Evolutionary conservation across 129 eudicot genomes (phyloP), one percentile per base, ranked within the genome.

Genomic region (Ambrosia artemisiifolia): DNA sequence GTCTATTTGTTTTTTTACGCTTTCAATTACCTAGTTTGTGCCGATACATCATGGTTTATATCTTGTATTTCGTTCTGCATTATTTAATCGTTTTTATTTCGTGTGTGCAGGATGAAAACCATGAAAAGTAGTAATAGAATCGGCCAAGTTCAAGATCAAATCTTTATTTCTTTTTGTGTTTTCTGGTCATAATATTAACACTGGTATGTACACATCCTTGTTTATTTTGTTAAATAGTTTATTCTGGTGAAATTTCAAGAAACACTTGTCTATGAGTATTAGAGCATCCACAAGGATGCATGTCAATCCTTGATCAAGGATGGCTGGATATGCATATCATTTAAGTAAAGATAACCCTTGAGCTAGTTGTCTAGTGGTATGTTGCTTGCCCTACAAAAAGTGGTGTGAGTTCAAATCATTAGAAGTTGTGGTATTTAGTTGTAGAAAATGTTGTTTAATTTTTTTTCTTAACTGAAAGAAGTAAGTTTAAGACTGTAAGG

Each of bases 41-140:
- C 46, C 10, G n/a, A 69, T 34, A 20, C 19, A 47, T 63, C 54
- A 14, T 18, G 35, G 33, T 47, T 46, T 11, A 7, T 28, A 55
- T 36, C 59, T 46, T 67, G 24, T 69, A 18, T 61, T 17, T 50
- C 4, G 30, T 50, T 65, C 1, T 69, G 77, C 69, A 80, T 36
- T 36, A 5, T 36, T 36, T 2, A 36, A 36, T 36, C 43, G 43
- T 36, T 36, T 66, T 33, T 69, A 18, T 61, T 16, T 61, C 2
- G 32, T 38, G 5, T 65, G 1, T 69, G 77, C 70, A 80, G 84
- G 80, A 74, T 61, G 76, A 62, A 74, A 60, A 50, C 48, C 24
- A 1, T 35, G 60, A 67, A 67, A 68, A 42, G 24, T 63, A 66
- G 76, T 69, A 30, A 13, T 64, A 51, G 71, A 71, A 54, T 69